A percentile compares a stretch with the other conserved stretches of the same genome.
Evolutionary conservation across 2,329 filamentous ascomycete species (phyloP).

Genomic region (Cadophora sp.): DNA sequence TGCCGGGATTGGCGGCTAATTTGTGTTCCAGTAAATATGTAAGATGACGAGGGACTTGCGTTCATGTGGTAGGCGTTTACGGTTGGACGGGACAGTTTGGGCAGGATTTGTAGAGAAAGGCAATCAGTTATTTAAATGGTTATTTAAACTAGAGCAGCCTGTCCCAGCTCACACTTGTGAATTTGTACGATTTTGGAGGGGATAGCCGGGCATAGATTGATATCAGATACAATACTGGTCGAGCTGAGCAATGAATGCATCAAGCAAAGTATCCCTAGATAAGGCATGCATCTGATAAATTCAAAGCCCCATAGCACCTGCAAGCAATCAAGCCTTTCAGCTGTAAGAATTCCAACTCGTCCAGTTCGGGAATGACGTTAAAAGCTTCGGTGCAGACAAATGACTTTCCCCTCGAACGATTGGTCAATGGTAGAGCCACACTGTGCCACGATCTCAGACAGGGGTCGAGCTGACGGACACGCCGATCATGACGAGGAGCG

Average conservation of each 20-base stretch:
- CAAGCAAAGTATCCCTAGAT: neutral
- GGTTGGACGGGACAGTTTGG: slow-evolving; percentile 15
- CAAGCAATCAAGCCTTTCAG: neutral
- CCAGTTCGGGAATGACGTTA: slow-evolving; percentile 12
- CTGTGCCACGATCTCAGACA: slow-evolving; percentile 10
- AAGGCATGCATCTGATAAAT: neutral
- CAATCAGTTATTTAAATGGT: neutral
- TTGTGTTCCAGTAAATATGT: slow-evolving; percentile 45
- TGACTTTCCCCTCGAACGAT: neutral
- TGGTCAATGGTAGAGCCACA: slow-evolving; percentile 23
- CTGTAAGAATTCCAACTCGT: neutral
- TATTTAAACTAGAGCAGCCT: neutral
- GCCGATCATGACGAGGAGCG: slow-evolving; percentile 40
- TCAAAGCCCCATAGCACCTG: neutral
- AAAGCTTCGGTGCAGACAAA: slow-evolving; percentile 4
- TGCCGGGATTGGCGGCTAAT: slow-evolving; percentile 31
- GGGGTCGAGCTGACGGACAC: slow-evolving; percentile 23
- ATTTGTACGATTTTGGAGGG: slow-evolving; percentile 24
- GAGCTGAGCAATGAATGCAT: slow-evolving; percentile 25
- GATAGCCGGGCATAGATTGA: neutral
- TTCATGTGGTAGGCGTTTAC: slow-evolving; percentile 21
- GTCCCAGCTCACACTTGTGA: slow-evolving; percentile 20
- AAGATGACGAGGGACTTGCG: slow-evolving; percentile 39
- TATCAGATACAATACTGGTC: slow-evolving; percentile 24
- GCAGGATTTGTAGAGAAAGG: slow-evolving; percentile 7